Evolutionary conservation across 805 yeast genomes (phyloP).

Genomic region (Maudiozyma serrabonitensis): DNA sequence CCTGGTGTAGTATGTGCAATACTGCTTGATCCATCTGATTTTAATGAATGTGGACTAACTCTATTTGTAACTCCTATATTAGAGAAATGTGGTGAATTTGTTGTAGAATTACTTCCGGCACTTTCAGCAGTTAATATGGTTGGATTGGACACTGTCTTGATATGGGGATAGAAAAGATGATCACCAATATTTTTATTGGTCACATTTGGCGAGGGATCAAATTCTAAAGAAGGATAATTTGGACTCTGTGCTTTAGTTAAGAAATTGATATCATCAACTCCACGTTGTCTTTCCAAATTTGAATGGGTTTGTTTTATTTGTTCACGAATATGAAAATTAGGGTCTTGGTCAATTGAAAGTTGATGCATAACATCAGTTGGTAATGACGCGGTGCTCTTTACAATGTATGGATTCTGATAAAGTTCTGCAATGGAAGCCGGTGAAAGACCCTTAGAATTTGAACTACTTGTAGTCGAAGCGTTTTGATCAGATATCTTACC

Average conservation of each 20-base stretch:
- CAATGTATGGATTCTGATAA: not conserved
- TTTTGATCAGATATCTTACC: not conserved
- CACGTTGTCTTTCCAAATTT: not conserved
- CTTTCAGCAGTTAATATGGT: not conserved
- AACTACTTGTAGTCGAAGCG: not conserved
- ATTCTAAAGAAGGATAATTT: conserved; percentile 12
- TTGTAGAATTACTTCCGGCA: not conserved
- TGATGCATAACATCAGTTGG: not conserved
- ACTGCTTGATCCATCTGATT: conserved; percentile 1
- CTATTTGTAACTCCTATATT: not conserved
- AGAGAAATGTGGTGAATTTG: not conserved
- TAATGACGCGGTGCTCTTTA: not conserved
- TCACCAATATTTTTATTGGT: not conserved
- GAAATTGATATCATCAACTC: conserved; percentile 10
- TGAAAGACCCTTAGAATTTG: not conserved
- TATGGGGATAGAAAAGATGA: conserved; percentile 1
- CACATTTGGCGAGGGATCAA: conserved; percentile 8
- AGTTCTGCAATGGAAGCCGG: not conserved
- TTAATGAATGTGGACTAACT: not conserved
- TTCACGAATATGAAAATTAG: not conserved
- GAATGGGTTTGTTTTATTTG: not conserved
- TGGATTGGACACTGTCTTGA: not conserved
- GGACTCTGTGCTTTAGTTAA: conserved; percentile 15
- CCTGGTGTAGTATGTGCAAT: not conserved
- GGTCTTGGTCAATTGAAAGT: not conserved